Conservation (phyloP, 1,139 yeast species). For the Wickerhamomyces sp. region DNA sequence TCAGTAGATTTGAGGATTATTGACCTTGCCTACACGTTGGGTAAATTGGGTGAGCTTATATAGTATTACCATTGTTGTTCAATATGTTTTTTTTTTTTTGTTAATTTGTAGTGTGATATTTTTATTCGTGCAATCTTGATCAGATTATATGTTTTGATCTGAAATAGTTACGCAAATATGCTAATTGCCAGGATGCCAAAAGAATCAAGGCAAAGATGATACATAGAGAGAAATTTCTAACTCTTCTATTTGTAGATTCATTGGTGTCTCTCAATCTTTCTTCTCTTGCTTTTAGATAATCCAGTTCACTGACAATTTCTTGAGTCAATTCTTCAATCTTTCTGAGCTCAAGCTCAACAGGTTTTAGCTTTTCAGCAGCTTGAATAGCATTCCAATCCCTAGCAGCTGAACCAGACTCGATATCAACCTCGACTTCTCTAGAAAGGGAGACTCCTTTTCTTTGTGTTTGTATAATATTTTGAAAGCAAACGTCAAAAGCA, state of each 20-base stretch:
- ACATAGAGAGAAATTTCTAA: constrained; percentile 74
- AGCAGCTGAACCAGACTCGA: constrained; percentile 94
- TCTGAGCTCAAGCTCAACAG: constrained; percentile 84
- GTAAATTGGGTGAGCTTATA: constrained; percentile 35
- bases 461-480: constrained; percentile 47
- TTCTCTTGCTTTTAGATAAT: constrained; percentile 82
- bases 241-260: constrained; percentile 78
- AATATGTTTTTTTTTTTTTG: constrained; percentile 1
- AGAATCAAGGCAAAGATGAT: constrained; percentile 66
- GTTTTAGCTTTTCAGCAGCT: constrained; percentile 88
- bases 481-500: constrained; percentile 88
- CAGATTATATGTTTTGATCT: constrained; percentile 89
- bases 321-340: constrained; percentile 78
- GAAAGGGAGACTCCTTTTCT: constrained; percentile 30
- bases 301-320: constrained; percentile 74
- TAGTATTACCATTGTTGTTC: not conserved
- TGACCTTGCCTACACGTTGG: constrained; percentile 42
- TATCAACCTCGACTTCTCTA: constrained; percentile 79
- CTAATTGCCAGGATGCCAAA: constrained; percentile 89
- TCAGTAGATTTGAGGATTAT: constrained; percentile 31
- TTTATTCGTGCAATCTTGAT: constrained; percentile 8
- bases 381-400: constrained; percentile 97
- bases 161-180: constrained; percentile 88
- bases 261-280: constrained; percentile 93
- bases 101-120: no score